Conservation (phyloP, 805 yeast species). For the Teunomyces aglyptinius region DNA sequence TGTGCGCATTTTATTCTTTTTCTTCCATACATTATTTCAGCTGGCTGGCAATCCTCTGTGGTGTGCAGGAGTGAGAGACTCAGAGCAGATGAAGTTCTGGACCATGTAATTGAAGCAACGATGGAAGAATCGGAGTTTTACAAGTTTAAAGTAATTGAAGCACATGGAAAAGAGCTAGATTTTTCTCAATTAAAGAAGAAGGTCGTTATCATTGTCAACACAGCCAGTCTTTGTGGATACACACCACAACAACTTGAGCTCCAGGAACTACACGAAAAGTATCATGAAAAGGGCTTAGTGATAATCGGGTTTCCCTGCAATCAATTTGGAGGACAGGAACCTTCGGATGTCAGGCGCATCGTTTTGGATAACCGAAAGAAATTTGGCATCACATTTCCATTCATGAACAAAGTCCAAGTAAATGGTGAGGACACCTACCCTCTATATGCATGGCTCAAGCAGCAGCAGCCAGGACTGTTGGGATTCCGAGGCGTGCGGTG, state of each 20-base stretch:
- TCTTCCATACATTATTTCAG: background rate
- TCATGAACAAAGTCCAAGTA: slow-evolving; percentile 35
- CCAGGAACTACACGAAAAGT: slow-evolving; percentile 65
- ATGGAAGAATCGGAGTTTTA: slow-evolving; percentile 5
- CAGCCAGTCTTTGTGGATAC: slow-evolving; percentile 41
- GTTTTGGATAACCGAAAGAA: slow-evolving; percentile 16
- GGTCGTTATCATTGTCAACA: slow-evolving; percentile 26
- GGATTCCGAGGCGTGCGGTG: slow-evolving; percentile 56
- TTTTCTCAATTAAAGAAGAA: slow-evolving; percentile 16
- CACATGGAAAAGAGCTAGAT: slow-evolving; percentile 6
- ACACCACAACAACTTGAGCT: slow-evolving; percentile 59
- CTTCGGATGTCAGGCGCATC: slow-evolving; percentile 49
- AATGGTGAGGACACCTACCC: slow-evolving; percentile 34
- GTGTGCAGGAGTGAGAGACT: background rate
- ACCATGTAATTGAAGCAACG: too few relatives aligned
- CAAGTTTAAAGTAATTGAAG: slow-evolving; percentile 7
- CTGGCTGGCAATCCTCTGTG: background rate
- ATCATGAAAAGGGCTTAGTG: slow-evolving; percentile 59
- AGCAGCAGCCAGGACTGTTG: slow-evolving; percentile 22
- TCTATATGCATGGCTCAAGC: slow-evolving; percentile 31
- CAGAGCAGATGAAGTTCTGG: too few relatives aligned
- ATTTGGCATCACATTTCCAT: slow-evolving; percentile 37
- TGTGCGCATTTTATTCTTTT: background rate
- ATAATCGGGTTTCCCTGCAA: slow-evolving; percentile 89
- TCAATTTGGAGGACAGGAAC: slow-evolving; percentile 82